Base-by-base conservation (phyloP, 345 rosid species). In the Boechera divaricarpa region DNA sequence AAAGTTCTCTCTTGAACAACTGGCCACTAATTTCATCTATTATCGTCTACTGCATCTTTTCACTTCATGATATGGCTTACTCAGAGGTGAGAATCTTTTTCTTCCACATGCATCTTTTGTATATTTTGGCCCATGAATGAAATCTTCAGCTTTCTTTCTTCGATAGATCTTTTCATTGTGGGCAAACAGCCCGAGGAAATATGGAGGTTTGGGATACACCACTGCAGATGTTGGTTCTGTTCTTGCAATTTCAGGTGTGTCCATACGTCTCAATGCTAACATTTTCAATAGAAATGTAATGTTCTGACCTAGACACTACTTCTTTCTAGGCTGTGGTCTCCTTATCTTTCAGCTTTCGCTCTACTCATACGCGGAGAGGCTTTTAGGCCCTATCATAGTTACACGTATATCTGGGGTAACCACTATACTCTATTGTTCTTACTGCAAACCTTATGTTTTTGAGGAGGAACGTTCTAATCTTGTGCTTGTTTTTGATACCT, bases 41-140 rank as follows among this genome's bases (percentile, higher is more conserved):
- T 53, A 79, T 92, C 8, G 97, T 91, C 51, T 92, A 95, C 63
- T 92, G 94, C 36, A 63, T 91, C 77, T 89, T 92, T 82, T 88
- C 98, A 10, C 96, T 95, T 55, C 94, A 89, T 65, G 97, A 95
- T 70, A 92, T 95, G 98, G 97, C 98, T 74, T 95, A 92, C 82
- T 61, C 94, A 2, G 97, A 95, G 97, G 98, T 93, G 15, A 2
- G 53, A 36, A 54, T 64, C 7, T 28, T 29, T 56, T 77, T 55
- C 55, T 54, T 35, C 49, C 39, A 52, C 56, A 26, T 60, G 26
- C 82, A 52, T 59, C 48, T 39, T 52, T 66, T 60, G 33, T 52
- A 21, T 58, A 21, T 3, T 45, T 26, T 67, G 57, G 2, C 15
- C 44, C 5, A 16, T 9, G 10, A 1, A 15, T 5, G 32, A 28